Evolutionary conservation across 345 rosid species (phyloP).

Genomic region (Eucalyptus curtisii): DNA sequence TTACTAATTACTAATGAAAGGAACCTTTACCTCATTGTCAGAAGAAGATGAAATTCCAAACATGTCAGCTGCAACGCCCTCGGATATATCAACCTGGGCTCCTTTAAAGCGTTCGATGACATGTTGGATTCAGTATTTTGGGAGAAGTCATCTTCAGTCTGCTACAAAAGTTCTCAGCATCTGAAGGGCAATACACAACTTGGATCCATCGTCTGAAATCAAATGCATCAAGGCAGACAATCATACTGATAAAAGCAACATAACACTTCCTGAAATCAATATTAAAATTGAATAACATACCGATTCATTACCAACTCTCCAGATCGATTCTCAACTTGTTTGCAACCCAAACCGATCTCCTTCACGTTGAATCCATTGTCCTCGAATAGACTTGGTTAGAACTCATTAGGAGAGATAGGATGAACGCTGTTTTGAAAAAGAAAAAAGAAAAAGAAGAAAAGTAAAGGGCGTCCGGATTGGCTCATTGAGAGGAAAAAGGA

Average conservation of each 20-base stretch:
- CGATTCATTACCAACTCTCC: constrained; percentile 80
- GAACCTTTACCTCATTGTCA: constrained; percentile 41
- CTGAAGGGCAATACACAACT: constrained; percentile 46
- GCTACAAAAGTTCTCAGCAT: not conserved
- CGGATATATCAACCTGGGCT: constrained; percentile 47
- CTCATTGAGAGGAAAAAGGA: not conserved
- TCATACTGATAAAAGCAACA: not conserved
- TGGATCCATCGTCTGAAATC: constrained; percentile 72
- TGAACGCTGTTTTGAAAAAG: constrained; percentile 54
- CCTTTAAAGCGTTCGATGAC: not conserved
- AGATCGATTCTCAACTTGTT: constrained; percentile 86
- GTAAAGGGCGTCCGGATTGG: not conserved
- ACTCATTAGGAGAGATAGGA: constrained; percentile 72
- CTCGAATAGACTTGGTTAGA: constrained; percentile 42
- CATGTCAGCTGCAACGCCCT: constrained; percentile 64
- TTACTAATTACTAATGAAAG: not conserved
- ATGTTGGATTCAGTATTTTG: constrained; percentile 4
- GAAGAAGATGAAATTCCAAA: constrained; percentile 47
- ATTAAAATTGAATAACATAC: not conserved
- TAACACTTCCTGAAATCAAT: not conserved
- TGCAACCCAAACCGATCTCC: constrained; percentile 65
- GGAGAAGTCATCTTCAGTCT: constrained; percentile 1
- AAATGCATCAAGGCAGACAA: not conserved
- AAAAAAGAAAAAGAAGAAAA: not conserved
- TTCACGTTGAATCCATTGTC: too few species aligned